Evolutionary conservation across 148 eudicot species (phyloP).

Genomic region (Nepenthes mirabilis): DNA sequence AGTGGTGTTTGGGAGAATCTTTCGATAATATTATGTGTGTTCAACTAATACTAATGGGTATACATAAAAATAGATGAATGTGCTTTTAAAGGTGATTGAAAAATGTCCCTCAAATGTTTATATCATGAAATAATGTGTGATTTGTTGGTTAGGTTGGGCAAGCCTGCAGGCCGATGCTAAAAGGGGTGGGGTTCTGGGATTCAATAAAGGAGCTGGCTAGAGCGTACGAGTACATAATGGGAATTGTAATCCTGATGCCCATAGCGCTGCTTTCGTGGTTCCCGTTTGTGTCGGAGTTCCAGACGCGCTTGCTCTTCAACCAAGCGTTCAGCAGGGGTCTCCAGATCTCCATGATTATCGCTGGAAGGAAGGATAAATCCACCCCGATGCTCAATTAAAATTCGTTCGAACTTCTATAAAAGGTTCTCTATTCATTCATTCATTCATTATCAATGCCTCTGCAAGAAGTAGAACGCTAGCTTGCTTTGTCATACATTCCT

Average conservation of each 20-base stretch:
- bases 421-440: too few species aligned
- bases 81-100: too few species aligned
- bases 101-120: too few species aligned
- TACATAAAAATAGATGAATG: too few species aligned
- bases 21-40: too few species aligned
- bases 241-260: constrained; percentile 66
- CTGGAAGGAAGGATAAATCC: constrained; percentile 60
- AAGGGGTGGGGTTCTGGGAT: constrained; percentile 69
- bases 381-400: background rate
- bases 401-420: too few species aligned
- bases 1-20: too few species aligned
- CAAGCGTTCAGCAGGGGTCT: constrained; percentile 98
- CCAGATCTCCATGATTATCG: constrained; percentile 93
- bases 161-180: constrained; percentile 66
- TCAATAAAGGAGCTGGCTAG: constrained; percentile 85
- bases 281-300: constrained; percentile 92
- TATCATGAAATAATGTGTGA: too few species aligned
- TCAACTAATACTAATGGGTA: too few species aligned
- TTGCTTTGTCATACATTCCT: too few species aligned
- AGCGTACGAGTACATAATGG: constrained; percentile 85
- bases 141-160: constrained; percentile 45
- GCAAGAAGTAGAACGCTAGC: too few species aligned
- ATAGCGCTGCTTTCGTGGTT: constrained; percentile 85
- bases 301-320: constrained; percentile 87
- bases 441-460: too few species aligned